Conservation (phyloP, 306 rosid genomes). For the Canavalia ensiformis region DNA sequence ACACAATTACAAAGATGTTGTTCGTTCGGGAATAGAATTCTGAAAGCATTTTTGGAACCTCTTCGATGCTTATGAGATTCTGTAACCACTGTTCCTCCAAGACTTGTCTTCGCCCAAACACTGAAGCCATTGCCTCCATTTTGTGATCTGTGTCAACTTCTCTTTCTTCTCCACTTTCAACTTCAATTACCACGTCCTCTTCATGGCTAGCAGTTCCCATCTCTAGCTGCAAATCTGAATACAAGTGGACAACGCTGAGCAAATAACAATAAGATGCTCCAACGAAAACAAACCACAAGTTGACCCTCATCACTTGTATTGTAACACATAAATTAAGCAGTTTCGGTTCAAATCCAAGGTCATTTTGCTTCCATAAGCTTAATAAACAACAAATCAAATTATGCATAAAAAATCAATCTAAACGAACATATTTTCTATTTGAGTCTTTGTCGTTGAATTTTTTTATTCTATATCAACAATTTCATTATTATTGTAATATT, state of each 20-base stretch:
- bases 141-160: background rate
- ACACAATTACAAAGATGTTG: constrained; percentile 66
- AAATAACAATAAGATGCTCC: constrained; percentile 1
- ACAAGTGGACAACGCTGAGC: background rate
- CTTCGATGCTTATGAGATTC: constrained; percentile 63
- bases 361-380: constrained; percentile 7
- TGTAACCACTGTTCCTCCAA: constrained; percentile 63
- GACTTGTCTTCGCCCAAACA: constrained; percentile 69
- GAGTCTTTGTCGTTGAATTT: background rate
- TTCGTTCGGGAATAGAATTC: constrained; percentile 65
- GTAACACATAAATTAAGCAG: background rate
- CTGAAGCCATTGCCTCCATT: constrained; percentile 48
- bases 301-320: background rate
- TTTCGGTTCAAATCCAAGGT: constrained; percentile 13
- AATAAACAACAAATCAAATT: constrained; percentile 28
- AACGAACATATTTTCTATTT: background rate
- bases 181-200: background rate
- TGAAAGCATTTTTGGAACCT: constrained; percentile 60
- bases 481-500: no score
- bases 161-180: background rate
- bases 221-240: background rate
- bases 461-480: no score
- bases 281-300: background rate
- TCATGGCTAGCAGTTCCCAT: background rate
- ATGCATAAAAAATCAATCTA: background rate